Evolutionary conservation across 2,329 filamentous ascomycete genomes (phyloP), one percentile per base, ranked within the genome.

Genomic region (Aurifilum marmelostoma): DNA sequence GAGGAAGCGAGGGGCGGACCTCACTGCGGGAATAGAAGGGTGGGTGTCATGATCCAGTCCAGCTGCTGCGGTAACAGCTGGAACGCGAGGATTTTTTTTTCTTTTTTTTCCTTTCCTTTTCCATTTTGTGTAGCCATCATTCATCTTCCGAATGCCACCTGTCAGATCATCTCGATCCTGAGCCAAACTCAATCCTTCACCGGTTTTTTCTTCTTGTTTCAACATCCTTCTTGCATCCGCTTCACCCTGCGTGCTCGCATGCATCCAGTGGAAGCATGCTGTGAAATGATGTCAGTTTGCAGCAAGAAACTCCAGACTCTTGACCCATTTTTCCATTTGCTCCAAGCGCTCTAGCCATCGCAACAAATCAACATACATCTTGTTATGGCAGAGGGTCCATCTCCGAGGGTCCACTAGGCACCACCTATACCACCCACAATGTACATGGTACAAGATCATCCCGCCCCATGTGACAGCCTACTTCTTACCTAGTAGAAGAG

Each of bases 241-340:
- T 7, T 18, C 1, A 18, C 8, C 5, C 5, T 56, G 52, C 27
- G 52, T 24, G 52, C 52, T 32, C 29, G 52, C 52, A 54, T 16
- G 50, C 24, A n/a, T 27, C 50, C 5, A 27, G 24, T 54, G 50
- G 50, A 9, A 34, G 24, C 63, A 27, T 34, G 43, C 60, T 66
- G 67, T 29, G 37, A 37, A 50, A 69, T 69, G 67, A 69, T 69
- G 67, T 69, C 67, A 63, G 63, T 54, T 62, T 62, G 67, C 56
- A 66, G 64, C 60, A 21, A 29, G 21, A 14, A n/a, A 50, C n/a
- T 63, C 60, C 59, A 37, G 32, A 50, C 29, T 47, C 50, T 41
- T 21, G 43, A n/a, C 43, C 43, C 43, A 47, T n/a, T 47, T 47
- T 18, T 6, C 37, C 18, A 66, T 66, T 70, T 65, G 62, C 67